Evolutionary conservation across 176 grass and related monocot genomes (phyloP).

Genomic region (Carex littledalei): DNA sequence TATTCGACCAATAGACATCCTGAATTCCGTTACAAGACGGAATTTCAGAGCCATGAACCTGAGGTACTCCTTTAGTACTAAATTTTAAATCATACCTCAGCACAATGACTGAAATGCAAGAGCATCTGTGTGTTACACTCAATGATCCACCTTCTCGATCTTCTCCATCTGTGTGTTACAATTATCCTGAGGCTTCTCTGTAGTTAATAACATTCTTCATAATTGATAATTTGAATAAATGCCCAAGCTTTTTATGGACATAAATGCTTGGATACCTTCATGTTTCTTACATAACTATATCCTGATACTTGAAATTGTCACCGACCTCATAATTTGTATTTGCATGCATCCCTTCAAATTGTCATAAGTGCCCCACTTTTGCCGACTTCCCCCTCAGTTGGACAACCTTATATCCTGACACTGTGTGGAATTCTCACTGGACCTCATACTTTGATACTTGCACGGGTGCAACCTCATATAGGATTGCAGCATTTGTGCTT

Average conservation of each 20-base stretch:
- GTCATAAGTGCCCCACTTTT: background rate
- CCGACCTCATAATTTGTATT: background rate
- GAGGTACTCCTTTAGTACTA: constrained; percentile 38
- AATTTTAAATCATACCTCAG: background rate
- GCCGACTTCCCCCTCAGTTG: background rate
- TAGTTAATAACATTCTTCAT: background rate
- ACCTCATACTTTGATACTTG: background rate
- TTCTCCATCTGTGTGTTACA: background rate
- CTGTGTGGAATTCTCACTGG: background rate
- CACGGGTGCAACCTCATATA: background rate
- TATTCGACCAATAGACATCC: constrained; percentile 49
- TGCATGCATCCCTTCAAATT: constrained; percentile 2
- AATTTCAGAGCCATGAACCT: constrained; percentile 94
- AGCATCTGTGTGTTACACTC: background rate
- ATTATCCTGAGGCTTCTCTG: background rate
- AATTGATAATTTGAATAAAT: constrained; percentile 10
- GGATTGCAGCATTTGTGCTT: background rate
- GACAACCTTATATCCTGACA: background rate
- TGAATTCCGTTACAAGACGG: constrained; percentile 82
- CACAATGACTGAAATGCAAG: background rate
- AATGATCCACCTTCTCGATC: background rate
- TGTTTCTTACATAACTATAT: background rate
- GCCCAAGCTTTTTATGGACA: background rate
- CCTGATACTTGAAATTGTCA: background rate
- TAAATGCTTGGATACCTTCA: background rate